Percentiles rank a stretch among this genome's conserved stretches.
phyloP scores from a whole-genome alignment of 495 filamentous ascomycete genomes.

The Penicillium steckii region DNA sequence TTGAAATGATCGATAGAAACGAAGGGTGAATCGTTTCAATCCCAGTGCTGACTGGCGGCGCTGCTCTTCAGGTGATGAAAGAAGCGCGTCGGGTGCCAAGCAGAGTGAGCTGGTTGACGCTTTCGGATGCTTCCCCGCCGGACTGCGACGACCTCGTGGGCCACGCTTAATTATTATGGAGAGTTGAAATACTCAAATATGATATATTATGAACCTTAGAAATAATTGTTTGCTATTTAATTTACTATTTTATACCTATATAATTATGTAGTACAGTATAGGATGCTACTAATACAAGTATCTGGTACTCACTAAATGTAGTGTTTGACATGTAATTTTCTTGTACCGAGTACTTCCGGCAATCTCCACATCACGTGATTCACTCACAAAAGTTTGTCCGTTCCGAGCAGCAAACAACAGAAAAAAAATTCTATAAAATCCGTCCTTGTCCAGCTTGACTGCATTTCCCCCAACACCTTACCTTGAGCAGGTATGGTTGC shows the following conservation, averaged over 20 bases:
- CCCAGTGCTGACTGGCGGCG: not conserved
- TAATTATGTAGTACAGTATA: too few relatives aligned
- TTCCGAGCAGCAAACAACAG: slow-evolving; percentile 20
- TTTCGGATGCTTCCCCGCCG: slow-evolving; percentile 14
- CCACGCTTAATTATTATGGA: too few relatives aligned
- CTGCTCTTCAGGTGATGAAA: slow-evolving; percentile 1
- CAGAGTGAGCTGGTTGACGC: slow-evolving; percentile 24
- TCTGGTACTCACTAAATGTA: too few relatives aligned
- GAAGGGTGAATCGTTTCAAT: not conserved
- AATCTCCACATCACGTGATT: slow-evolving; percentile 15
- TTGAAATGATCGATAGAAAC: too few relatives aligned
- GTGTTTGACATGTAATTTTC: too few relatives aligned
- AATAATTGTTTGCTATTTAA: too few relatives aligned
- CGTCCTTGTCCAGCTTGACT: slow-evolving; percentile 2
- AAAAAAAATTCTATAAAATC: slow-evolving; percentile 27
- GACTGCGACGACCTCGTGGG: not conserved
- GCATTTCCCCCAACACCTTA: slow-evolving; percentile 11
- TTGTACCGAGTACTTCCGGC: too few relatives aligned
- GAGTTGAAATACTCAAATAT: not conserved
- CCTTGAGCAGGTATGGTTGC: slow-evolving; percentile 21
- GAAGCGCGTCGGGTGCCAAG: slow-evolving; percentile 24
- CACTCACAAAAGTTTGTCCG: slow-evolving; percentile 25
- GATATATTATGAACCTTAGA: too few relatives aligned
- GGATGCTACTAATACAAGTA: too few relatives aligned
- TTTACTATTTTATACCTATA: too few relatives aligned